phyloP scores from a whole-genome alignment of 768 basidiomycete genomes.

The Macrolepiota dolichaula region DNA sequence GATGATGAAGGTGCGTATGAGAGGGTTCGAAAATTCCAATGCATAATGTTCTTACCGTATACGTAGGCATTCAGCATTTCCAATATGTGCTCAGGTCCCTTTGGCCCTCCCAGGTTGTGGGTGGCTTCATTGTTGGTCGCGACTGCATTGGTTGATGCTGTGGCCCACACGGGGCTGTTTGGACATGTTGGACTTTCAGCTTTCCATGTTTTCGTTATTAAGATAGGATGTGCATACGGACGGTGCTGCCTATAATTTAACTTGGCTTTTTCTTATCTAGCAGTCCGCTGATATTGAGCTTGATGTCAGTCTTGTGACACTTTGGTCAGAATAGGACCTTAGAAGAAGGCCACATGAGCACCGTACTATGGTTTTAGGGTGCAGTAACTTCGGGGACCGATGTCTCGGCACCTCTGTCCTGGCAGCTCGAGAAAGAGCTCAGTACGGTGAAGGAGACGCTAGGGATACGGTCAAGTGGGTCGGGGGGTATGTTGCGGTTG shows the following conservation, averaged over 20 bases:
- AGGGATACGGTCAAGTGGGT: no score
- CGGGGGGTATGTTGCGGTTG: no score
- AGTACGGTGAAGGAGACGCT: no score
- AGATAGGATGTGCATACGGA: not conserved
- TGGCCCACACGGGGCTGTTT: conserved; percentile 8
- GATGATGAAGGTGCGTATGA: conserved; percentile 13
- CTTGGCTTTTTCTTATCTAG: not conserved
- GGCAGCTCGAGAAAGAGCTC: no score
- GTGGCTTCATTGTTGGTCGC: conserved; percentile 10
- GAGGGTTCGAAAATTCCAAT: not conserved
- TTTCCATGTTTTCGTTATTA: conserved; percentile 12
- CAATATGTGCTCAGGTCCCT: conserved; percentile 6
- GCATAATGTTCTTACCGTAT: not conserved
- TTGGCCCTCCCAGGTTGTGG: conserved; percentile 6
- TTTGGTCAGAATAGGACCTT: no score
- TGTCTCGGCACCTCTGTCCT: no score
- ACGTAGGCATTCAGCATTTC: conserved; percentile 14
- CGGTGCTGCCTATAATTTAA: not conserved
- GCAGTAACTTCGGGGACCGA: no score
- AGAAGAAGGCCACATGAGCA: no score
- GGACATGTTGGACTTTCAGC: conserved; percentile 10
- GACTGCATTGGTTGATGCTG: conserved; percentile 13
- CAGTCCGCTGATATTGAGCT: not conserved
- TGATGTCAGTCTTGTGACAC: no score
- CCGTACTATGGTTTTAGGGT: no score